These are phyloP conservation scores for Solanum rostratum DNA, from an alignment of 257 asterid species.

Conservation along the genomic window DNA sequence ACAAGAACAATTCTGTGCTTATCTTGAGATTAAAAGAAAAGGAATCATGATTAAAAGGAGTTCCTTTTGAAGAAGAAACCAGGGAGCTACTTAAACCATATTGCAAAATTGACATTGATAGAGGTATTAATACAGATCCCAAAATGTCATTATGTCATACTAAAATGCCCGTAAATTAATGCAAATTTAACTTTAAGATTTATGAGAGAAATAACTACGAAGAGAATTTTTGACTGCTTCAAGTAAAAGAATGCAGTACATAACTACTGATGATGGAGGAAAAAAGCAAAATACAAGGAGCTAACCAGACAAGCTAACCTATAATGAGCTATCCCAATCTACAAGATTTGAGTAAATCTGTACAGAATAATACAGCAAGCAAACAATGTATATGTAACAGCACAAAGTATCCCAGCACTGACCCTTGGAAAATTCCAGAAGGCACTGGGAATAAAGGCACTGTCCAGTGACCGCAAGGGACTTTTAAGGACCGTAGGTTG, in stretches of 20 bases:
- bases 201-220: not conserved
- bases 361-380: not conserved
- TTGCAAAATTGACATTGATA: not conserved
- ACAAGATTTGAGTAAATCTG: not conserved
- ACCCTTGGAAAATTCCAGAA: too few species aligned
- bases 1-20: not conserved
- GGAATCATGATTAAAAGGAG: not conserved
- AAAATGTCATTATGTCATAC: not conserved
- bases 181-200: not conserved
- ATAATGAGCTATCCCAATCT: not conserved
- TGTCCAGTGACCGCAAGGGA: too few species aligned
- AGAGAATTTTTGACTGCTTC: not conserved
- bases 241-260: not conserved
- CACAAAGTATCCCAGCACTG: too few species aligned
- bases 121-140: not conserved
- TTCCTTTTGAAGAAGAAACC: not conserved
- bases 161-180: not conserved
- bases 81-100: not conserved
- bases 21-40: not conserved
- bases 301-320: not conserved
- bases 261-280: not conserved
- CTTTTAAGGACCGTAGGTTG: too few species aligned
- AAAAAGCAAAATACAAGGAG: not conserved
- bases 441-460: too few species aligned
- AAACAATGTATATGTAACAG: not conserved